A percentile compares a stretch with the other conserved stretches of the same genome.
phyloP scores from a whole-genome alignment of 768 basidiomycete genomes.

The Fistulinella prunicolor region DNA sequence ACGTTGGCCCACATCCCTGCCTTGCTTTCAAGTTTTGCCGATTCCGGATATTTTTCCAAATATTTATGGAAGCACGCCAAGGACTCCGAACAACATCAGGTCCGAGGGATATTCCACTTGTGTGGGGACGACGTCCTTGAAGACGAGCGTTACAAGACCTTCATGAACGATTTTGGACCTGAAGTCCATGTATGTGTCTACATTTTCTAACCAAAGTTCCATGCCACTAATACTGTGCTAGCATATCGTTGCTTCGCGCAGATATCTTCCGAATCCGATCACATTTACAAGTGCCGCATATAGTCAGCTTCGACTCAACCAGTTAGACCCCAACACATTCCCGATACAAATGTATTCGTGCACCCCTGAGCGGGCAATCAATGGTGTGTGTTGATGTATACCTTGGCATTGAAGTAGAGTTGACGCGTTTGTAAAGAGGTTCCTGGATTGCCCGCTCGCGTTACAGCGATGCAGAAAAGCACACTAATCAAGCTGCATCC shows the following conservation, averaged over 20 bases:
- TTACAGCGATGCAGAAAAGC: constrained; percentile 41
- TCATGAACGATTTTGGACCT: constrained; percentile 67
- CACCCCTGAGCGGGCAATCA: constrained; percentile 39
- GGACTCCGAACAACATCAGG: constrained; percentile 40
- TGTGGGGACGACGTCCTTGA: constrained; percentile 69
- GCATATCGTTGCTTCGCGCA: constrained; percentile 74
- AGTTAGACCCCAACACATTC: constrained; percentile 74
- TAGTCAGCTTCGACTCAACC: constrained; percentile 67
- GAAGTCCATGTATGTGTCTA: constrained; percentile 53
- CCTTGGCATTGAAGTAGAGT: neutral
- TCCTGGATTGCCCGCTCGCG: constrained; percentile 48
- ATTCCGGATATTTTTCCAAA: constrained; percentile 45
- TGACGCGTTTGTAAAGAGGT: constrained; percentile 21
- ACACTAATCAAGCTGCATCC: constrained; percentile 47
- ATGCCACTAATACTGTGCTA: constrained; percentile 29
- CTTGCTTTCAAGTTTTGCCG: constrained; percentile 46
- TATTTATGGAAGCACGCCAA: constrained; percentile 44
- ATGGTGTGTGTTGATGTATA: constrained; percentile 20
- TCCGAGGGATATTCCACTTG: constrained; percentile 63
- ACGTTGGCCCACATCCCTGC: constrained; percentile 52
- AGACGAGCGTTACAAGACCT: constrained; percentile 63
- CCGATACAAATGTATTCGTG: constrained; percentile 56
- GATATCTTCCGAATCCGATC: constrained; percentile 58
- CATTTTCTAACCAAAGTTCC: neutral
- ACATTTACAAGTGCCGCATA: constrained; percentile 74